Percentiles rank a stretch among this genome's conserved stretches.
These are phyloP conservation scores for Mycena haematopus DNA, from an alignment of 768 basidiomycete species.

Conservation along the genomic window DNA sequence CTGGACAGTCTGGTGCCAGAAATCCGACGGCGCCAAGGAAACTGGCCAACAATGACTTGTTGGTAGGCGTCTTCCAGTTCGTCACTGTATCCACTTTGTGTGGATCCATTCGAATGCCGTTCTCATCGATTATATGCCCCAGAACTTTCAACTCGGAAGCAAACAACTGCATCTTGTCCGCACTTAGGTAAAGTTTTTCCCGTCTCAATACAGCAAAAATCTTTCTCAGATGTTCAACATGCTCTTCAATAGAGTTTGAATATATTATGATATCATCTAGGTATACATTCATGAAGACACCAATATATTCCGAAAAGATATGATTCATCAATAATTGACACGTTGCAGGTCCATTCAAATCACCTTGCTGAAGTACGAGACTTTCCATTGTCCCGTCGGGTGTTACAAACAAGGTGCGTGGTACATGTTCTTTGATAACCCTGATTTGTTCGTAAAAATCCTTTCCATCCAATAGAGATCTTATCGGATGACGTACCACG, in stretches of 20 bases:
- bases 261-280: neutral
- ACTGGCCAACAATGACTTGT: constrained; percentile 39
- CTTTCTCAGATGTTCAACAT: neutral
- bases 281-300: neutral
- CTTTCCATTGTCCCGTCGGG: neutral
- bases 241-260: neutral
- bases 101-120: constrained; percentile 50
- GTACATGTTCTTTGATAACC: constrained; percentile 36
- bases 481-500: neutral
- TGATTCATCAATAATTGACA: neutral
- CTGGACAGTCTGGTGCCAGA: constrained; percentile 36
- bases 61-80: constrained; percentile 44
- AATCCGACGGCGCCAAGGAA: constrained; percentile 41
- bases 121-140: constrained; percentile 41
- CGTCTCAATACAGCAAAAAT: constrained; percentile 23
- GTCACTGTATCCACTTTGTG: constrained; percentile 46
- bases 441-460: constrained; percentile 51
- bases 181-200: constrained; percentile 46
- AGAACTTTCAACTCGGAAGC: constrained; percentile 38
- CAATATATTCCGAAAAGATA: neutral
- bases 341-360: neutral
- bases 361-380: neutral
- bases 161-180: constrained; percentile 43
- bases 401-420: constrained; percentile 31
- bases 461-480: constrained; percentile 42